Percentiles rank a stretch among this genome's conserved stretches.
Conservation (phyloP, 345 rosid species). For the Eucalyptus sp. region DNA sequence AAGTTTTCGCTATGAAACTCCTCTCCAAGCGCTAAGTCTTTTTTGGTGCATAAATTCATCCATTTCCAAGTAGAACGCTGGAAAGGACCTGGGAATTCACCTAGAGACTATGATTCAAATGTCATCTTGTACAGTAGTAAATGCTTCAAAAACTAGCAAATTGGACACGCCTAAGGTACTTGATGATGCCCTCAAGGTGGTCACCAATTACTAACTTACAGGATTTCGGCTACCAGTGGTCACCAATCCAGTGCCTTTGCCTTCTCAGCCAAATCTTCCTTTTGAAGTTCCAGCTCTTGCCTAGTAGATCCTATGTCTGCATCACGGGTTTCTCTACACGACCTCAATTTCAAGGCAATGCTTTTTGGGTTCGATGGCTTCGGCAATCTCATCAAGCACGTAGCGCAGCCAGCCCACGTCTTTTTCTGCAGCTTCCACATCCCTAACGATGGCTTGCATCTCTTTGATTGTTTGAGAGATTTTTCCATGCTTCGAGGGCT, state of each 20-base stretch:
- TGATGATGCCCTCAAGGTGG: not conserved
- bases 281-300: conserved; percentile 30
- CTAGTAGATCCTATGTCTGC: conserved; percentile 21
- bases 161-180: too few species aligned
- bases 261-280: conserved; percentile 30
- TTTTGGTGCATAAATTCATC: too few species aligned
- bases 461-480: conserved; percentile 16
- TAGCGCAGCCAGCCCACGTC: conserved; percentile 51
- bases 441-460: conserved; percentile 59
- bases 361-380: conserved; percentile 29
- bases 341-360: conserved; percentile 16
- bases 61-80: too few species aligned
- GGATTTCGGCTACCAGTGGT: conserved; percentile 1
- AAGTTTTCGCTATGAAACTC: too few species aligned
- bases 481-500: too few species aligned
- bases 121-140: too few species aligned
- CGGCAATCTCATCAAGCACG: conserved; percentile 32
- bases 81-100: too few species aligned
- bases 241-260: conserved; percentile 41
- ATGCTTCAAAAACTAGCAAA: too few species aligned
- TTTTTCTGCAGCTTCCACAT: conserved; percentile 52
- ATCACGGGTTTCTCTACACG: conserved; percentile 20
- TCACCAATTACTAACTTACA: not conserved
- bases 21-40: too few species aligned
- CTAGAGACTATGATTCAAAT: too few species aligned